phyloP scores from a whole-genome alignment of 768 basidiomycete species.

The Tephrocybe rancida region DNA sequence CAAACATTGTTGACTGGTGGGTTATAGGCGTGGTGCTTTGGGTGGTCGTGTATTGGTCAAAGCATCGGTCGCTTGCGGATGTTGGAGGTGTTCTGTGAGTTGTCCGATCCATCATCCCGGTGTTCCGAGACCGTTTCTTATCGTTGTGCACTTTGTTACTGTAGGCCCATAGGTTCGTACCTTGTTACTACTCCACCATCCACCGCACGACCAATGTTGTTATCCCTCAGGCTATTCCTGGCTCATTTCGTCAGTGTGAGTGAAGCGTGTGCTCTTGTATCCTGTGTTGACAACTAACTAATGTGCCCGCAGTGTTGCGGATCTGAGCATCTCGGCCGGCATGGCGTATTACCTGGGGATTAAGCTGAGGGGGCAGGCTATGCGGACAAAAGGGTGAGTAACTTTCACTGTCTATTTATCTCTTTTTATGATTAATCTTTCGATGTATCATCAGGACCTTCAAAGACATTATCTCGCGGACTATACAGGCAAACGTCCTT shows the following conservation, averaged over 20 bases:
- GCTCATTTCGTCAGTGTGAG: conserved; percentile 5
- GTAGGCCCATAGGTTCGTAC: conserved; percentile 3
- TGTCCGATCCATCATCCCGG: background rate
- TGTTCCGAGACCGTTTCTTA: background rate
- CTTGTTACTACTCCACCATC: background rate
- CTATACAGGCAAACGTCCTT: conserved; percentile 2
- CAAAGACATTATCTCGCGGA: background rate
- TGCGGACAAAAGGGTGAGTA: conserved; percentile 1
- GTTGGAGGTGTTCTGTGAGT: conserved; percentile 6
- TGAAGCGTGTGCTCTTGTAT: background rate
- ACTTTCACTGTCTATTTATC: background rate
- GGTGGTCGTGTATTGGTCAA: conserved; percentile 5
- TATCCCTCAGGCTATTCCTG: background rate
- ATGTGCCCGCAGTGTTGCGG: background rate
- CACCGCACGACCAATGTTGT: background rate
- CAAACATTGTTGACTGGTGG: background rate
- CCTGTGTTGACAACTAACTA: background rate
- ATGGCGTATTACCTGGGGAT: conserved; percentile 5
- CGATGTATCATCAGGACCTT: background rate
- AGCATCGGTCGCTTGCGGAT: background rate
- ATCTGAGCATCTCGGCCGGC: background rate
- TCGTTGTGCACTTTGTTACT: background rate
- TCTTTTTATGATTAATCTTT: background rate
- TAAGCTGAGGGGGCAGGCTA: background rate
- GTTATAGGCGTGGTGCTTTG: background rate